These are phyloP conservation scores for Sporisorium graminicola DNA, from an alignment of 1,284 basidiomycete species.

Conservation along the genomic window DNA sequence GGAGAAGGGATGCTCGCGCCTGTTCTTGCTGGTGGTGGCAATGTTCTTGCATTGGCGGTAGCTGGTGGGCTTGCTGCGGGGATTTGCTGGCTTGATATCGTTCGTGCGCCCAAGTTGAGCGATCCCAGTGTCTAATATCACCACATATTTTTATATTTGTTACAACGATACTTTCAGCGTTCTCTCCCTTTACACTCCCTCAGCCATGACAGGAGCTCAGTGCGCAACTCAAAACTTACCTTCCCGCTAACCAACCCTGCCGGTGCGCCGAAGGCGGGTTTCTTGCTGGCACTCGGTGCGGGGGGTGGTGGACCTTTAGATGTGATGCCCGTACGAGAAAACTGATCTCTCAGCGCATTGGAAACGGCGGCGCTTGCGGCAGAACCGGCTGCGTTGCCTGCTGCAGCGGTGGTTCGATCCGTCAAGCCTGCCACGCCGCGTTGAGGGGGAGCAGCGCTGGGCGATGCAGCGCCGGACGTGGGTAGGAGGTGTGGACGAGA, in stretches of 20 bases:
- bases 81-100: not conserved
- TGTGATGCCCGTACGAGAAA: conserved; percentile 23
- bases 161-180: not conserved
- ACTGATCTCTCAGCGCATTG: conserved; percentile 30
- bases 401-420: conserved; percentile 26
- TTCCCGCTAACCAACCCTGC: conserved; percentile 18
- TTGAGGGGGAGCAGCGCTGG: not conserved
- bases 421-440: conserved; percentile 13
- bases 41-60: conserved; percentile 1
- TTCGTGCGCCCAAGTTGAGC: conserved; percentile 15
- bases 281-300: conserved; percentile 11
- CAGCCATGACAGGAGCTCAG: too few relatives aligned
- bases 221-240: not conserved
- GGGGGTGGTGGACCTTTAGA: conserved; percentile 26
- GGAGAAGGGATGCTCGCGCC: conserved; percentile 13
- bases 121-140: conserved; percentile 9
- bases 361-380: conserved; percentile 25
- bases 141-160: too few relatives aligned
- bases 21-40: conserved; percentile 27
- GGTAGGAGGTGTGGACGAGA: conserved; percentile 52
- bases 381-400: conserved; percentile 33
- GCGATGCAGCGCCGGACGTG: not conserved
- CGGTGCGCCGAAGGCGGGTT: conserved; percentile 16
- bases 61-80: not conserved
- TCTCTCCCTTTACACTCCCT: not conserved